These are phyloP conservation scores for Xylariaceae sp. DNA, from an alignment of 2,329 filamentous ascomycete genomes.

Conservation along the genomic window DNA sequence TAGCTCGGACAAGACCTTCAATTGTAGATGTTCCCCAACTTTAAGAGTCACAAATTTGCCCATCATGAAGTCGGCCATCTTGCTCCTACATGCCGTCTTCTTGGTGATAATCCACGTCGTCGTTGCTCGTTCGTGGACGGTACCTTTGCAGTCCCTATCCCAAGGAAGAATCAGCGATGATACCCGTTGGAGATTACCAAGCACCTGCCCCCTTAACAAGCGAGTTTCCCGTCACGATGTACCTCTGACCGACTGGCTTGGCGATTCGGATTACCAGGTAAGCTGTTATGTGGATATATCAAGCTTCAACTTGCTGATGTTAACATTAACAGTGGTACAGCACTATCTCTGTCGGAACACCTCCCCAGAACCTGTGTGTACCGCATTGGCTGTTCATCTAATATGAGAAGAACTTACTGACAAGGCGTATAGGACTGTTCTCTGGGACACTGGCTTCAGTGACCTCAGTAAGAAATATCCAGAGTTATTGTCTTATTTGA, in stretches of 20 bases:
- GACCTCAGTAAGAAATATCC: slow-evolving; percentile 36
- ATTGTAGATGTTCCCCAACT: too few relatives aligned
- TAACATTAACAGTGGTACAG: slow-evolving; percentile 20
- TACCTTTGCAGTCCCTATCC: neutral
- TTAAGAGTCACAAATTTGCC: too few relatives aligned
- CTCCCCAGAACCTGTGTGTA: slow-evolving; percentile 40
- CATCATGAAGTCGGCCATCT: neutral
- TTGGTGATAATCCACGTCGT: neutral
- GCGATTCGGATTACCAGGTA: slow-evolving; percentile 25
- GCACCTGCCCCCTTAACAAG: neutral
- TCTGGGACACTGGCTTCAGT: slow-evolving; percentile 42
- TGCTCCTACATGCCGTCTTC: neutral
- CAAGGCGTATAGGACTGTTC: slow-evolving; percentile 35
- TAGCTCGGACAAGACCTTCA: too few relatives aligned
- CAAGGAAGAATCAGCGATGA: neutral
- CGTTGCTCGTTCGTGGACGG: neutral
- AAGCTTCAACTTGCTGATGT: neutral
- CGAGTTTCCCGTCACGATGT: neutral
- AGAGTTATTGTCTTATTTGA: neutral
- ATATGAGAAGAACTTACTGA: neutral
- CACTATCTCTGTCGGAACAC: slow-evolving; percentile 19
- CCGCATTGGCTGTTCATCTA: neutral
- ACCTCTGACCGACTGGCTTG: slow-evolving; percentile 17
- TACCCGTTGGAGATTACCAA: neutral
- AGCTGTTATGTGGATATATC: neutral